phyloP scores from a whole-genome alignment of 2,329 filamentous ascomycete genomes.

The Cercospora zeae-maydis region DNA sequence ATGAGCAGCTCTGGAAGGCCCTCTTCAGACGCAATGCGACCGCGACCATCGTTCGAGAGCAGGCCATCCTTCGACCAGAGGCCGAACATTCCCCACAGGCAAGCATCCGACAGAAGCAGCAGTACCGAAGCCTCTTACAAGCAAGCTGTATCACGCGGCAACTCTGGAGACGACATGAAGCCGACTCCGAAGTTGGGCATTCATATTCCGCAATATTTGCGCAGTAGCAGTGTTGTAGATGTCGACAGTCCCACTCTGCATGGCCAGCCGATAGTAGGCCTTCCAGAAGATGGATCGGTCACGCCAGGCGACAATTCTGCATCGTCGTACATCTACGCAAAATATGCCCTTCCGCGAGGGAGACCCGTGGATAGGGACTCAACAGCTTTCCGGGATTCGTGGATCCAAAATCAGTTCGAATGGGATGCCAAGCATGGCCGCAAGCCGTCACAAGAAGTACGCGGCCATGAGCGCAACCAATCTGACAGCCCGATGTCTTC shows the following conservation, averaged over 20 bases:
- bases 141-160: slow-evolving; percentile 36
- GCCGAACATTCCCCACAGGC: slow-evolving; percentile 23
- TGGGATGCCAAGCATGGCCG: slow-evolving; percentile 51
- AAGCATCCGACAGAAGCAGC: slow-evolving; percentile 29
- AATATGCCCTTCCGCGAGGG: slow-evolving; percentile 77
- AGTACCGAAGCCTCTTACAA: slow-evolving; percentile 27
- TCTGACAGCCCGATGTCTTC: slow-evolving; percentile 17
- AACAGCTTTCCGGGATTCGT: slow-evolving; percentile 53
- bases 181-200: slow-evolving; percentile 4
- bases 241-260: slow-evolving; percentile 15
- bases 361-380: slow-evolving; percentile 71
- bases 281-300: not conserved
- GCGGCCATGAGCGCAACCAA: slow-evolving; percentile 22
- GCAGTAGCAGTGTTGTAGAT: not conserved
- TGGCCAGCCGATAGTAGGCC: slow-evolving; percentile 6
- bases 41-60: slow-evolving; percentile 38
- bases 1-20: slow-evolving; percentile 63
- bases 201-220: not conserved
- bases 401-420: slow-evolving; percentile 50
- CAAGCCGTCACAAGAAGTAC: not conserved
- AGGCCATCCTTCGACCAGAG: slow-evolving; percentile 27
- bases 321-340: slow-evolving; percentile 81
- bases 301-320: slow-evolving; percentile 32
- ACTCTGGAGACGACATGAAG: slow-evolving; percentile 36
- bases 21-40: slow-evolving; percentile 34